phyloP scores from a whole-genome alignment of 768 basidiomycete genomes.

The Boletus coccyginus region DNA sequence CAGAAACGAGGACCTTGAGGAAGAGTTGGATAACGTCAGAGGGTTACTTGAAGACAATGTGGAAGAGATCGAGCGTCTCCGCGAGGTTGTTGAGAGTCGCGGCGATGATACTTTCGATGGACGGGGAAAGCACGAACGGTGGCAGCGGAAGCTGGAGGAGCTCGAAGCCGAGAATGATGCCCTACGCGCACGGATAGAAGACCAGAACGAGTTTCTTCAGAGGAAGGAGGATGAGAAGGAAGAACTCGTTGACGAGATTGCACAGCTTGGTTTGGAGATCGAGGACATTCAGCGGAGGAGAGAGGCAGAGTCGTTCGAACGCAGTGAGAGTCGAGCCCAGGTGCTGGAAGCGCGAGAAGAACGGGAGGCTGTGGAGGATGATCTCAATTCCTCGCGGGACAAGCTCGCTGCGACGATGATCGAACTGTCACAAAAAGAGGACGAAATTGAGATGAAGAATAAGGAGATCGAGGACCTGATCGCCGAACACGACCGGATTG shows the following conservation, averaged over 20 bases:
- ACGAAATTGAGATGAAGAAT: constrained; percentile 78
- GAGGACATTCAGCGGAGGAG: constrained; percentile 63
- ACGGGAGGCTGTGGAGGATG: constrained; percentile 76
- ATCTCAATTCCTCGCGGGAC: constrained; percentile 69
- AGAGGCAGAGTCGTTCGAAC: constrained; percentile 62
- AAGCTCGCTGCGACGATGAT: constrained; percentile 77
- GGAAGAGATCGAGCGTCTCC: constrained; percentile 76
- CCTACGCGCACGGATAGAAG: constrained; percentile 54
- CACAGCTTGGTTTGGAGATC: constrained; percentile 59
- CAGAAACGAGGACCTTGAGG: constrained; percentile 67
- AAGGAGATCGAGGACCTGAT: constrained; percentile 78
- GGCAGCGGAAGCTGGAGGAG: constrained; percentile 51
- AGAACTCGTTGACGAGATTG: constrained; percentile 63
- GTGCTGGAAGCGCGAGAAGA: constrained; percentile 71
- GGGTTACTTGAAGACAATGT: constrained; percentile 76
- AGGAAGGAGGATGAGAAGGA: constrained; percentile 71
- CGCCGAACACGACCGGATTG: constrained; percentile 67
- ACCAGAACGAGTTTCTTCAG: constrained; percentile 52
- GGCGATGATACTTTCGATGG: constrained; percentile 43
- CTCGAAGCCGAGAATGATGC: constrained; percentile 65
- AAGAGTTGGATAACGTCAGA: constrained; percentile 67
- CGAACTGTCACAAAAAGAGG: constrained; percentile 82
- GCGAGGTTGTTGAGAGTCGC: constrained; percentile 61
- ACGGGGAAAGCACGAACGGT: constrained; percentile 39
- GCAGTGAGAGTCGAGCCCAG: constrained; percentile 71